phyloP scores from a whole-genome alignment of 495 filamentous ascomycete species.

The Annulohypoxylon bovei region DNA sequence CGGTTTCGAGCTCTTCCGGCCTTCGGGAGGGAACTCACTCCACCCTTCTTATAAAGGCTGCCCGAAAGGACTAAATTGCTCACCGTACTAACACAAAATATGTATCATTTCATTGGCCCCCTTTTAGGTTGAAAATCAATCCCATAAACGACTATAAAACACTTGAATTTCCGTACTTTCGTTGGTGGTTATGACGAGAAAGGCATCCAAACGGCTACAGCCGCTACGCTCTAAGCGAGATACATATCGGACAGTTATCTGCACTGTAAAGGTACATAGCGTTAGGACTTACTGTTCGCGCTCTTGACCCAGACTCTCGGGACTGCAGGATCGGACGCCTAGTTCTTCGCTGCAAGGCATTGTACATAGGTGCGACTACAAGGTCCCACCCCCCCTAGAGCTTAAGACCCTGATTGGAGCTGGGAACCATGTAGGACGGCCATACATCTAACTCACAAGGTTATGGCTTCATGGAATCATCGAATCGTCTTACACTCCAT shows the following conservation, averaged over 20 bases:
- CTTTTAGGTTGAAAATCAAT: neutral
- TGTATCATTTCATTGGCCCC: slow-evolving; percentile 1
- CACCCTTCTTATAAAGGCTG: slow-evolving; percentile 3
- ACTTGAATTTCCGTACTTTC: neutral
- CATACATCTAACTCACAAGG: slow-evolving; percentile 6
- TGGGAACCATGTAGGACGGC: neutral
- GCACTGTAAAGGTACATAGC: slow-evolving; percentile 27
- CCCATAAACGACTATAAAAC: neutral
- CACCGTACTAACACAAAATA: neutral
- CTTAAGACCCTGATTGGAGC: slow-evolving; percentile 16
- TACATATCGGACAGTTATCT: slow-evolving; percentile 15
- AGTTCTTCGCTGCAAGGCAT: neutral
- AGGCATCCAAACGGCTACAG: neutral
- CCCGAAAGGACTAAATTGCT: neutral
- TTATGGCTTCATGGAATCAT: neutral
- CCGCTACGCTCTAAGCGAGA: slow-evolving; percentile 1
- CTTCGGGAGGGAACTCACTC: neutral
- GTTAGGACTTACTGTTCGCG: slow-evolving; percentile 5
- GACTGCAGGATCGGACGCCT: slow-evolving; percentile 12
- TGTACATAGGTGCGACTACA: slow-evolving; percentile 2
- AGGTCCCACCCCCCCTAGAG: slow-evolving; percentile 10
- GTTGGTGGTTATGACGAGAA: neutral
- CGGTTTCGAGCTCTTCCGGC: neutral
- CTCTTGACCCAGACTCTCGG: slow-evolving; percentile 15
- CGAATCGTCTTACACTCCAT: slow-evolving; percentile 22